Evolutionary conservation across 306 rosid genomes (phyloP).

Genomic region (Cicer pinnatifidum): DNA sequence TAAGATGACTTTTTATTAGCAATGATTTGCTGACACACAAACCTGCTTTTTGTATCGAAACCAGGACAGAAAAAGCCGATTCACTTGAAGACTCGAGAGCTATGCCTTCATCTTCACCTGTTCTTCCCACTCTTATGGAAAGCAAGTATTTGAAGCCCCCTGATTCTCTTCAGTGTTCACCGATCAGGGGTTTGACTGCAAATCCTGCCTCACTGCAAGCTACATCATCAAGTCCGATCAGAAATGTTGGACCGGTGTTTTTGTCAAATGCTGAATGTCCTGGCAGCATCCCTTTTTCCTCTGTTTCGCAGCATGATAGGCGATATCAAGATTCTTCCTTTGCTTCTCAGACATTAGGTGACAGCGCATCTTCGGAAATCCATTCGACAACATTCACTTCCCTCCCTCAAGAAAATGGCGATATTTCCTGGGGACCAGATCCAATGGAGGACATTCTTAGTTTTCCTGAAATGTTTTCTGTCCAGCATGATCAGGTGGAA

Average conservation of each 20-base stretch:
- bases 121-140: constrained; percentile 50
- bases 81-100: constrained; percentile 44
- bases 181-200: constrained; percentile 48
- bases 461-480: constrained; percentile 58
- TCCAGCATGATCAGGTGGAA: constrained; percentile 65
- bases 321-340: constrained; percentile 54
- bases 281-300: constrained; percentile 40
- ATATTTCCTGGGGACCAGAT: constrained; percentile 70
- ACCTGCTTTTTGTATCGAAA: constrained; percentile 42
- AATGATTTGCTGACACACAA: constrained; percentile 40
- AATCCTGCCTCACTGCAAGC: constrained; percentile 52
- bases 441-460: constrained; percentile 60
- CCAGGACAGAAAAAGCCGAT: constrained; percentile 43
- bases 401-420: constrained; percentile 53
- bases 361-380: constrained; percentile 47
- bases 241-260: constrained; percentile 51
- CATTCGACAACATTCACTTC: constrained; percentile 52
- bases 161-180: constrained; percentile 59
- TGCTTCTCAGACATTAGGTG: constrained; percentile 53
- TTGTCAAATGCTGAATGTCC: constrained; percentile 55
- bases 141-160: constrained; percentile 53
- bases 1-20: constrained; percentile 36
- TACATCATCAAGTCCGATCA: constrained; percentile 52
- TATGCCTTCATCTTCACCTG: constrained; percentile 63
- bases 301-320: constrained; percentile 53